These are phyloP conservation scores for Anethum foeniculum DNA, from an alignment of 140 eudicot species.

Conservation along the genomic window DNA sequence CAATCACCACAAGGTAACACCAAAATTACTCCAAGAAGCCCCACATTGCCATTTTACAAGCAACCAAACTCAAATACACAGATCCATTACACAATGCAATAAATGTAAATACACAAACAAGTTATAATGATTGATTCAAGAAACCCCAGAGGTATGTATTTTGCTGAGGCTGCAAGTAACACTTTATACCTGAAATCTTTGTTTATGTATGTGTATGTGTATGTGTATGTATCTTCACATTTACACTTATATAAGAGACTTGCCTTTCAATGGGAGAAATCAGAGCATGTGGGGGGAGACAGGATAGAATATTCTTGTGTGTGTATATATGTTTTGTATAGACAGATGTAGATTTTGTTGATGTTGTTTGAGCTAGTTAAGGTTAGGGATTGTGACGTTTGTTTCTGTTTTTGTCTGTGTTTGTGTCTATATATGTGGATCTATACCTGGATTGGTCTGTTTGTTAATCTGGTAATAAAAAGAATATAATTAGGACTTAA, in stretches of 20 bases:
- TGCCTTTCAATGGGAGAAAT: conserved; percentile 15
- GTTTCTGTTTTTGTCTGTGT: neutral
- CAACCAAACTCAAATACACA: conserved; percentile 10
- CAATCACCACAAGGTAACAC: conserved; percentile 2
- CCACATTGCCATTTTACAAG: conserved; percentile 9
- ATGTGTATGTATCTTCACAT: conserved; percentile 9
- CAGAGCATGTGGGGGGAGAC: neutral
- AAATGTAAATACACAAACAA: neutral
- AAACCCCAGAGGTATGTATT: neutral
- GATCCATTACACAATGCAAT: conserved; percentile 4
- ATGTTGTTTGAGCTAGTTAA: conserved; percentile 3
- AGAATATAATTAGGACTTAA: neutral
- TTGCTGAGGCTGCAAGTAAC: conserved; percentile 18
- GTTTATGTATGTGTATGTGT: neutral
- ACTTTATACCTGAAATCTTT: neutral
- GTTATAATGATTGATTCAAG: neutral
- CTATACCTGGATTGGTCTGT: neutral
- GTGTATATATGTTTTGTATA: neutral
- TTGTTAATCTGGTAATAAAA: neutral
- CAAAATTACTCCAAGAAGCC: neutral
- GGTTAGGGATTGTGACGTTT: conserved; percentile 12
- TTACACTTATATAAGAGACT: conserved; percentile 14
- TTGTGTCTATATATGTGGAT: neutral
- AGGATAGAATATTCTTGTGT: conserved; percentile 6
- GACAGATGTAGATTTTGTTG: neutral